Evolutionary conservation across 1,284 basidiomycete genomes (phyloP).

Genomic region (Flammula alnicola): DNA sequence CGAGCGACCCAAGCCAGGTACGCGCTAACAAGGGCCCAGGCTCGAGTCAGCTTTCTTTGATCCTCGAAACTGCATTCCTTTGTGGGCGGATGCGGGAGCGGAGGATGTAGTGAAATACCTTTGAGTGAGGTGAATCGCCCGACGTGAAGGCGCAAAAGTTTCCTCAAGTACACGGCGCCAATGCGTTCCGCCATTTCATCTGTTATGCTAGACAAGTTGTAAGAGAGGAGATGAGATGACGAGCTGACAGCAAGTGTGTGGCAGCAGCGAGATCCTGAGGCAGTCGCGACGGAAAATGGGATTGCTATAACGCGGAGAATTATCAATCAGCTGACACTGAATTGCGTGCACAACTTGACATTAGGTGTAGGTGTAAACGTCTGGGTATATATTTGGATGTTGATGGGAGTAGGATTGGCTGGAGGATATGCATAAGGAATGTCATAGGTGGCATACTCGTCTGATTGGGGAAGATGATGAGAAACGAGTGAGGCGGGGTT

Average conservation of each 20-base stretch:
- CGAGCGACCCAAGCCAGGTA: slow-evolving; percentile 61
- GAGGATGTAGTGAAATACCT: slow-evolving; percentile 49
- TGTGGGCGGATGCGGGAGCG: slow-evolving; percentile 55
- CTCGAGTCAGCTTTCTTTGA: slow-evolving; percentile 55
- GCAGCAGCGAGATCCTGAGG: too few species aligned
- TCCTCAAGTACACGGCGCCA: slow-evolving; percentile 51
- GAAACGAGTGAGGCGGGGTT: neutral
- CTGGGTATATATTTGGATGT: neutral
- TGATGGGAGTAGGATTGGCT: neutral
- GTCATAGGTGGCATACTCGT: neutral
- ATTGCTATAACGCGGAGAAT: neutral
- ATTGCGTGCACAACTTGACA: neutral
- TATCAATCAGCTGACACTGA: neutral
- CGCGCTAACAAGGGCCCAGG: slow-evolving; percentile 59
- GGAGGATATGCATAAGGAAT: neutral
- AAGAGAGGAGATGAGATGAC: slow-evolving; percentile 46
- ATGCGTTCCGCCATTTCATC: slow-evolving; percentile 47
- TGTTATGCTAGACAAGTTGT: slow-evolving; percentile 40
- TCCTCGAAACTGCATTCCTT: slow-evolving; percentile 48
- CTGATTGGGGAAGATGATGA: too few species aligned
- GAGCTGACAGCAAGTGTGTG: slow-evolving; percentile 44
- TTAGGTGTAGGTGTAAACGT: slow-evolving; percentile 1
- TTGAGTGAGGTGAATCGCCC: slow-evolving; percentile 42
- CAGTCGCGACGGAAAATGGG: neutral
- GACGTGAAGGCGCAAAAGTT: slow-evolving; percentile 49